Conservation (phyloP, 805 yeast species). For the Candida pini region DNA sequence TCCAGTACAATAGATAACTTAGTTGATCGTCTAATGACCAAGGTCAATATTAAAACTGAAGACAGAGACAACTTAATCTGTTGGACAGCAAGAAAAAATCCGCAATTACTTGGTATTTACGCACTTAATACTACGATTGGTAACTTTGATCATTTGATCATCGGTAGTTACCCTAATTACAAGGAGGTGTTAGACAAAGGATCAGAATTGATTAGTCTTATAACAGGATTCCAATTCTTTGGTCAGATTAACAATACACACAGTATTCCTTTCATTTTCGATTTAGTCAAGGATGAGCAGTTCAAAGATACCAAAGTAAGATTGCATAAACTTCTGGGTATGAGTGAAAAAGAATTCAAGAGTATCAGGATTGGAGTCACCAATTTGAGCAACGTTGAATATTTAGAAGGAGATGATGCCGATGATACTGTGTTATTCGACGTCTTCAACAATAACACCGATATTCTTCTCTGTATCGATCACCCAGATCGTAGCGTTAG, state of each 20-base stretch:
- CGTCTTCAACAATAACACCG: constrained; percentile 28
- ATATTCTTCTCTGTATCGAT: constrained; percentile 62
- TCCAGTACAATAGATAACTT: constrained; percentile 51
- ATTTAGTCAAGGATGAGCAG: constrained; percentile 61
- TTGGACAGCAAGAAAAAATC: constrained; percentile 45
- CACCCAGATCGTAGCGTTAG: constrained; percentile 79
- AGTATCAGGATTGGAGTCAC: constrained; percentile 65
- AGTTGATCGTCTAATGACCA: constrained; percentile 48
- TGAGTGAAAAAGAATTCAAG: constrained; percentile 74
- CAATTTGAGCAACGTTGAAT: constrained; percentile 31
- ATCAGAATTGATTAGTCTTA: constrained; percentile 33
- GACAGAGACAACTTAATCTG: constrained; percentile 43
- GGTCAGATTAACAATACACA: constrained; percentile 62
- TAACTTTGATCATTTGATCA: constrained; percentile 39
- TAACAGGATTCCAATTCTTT: constrained; percentile 72
- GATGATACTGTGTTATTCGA: constrained; percentile 53
- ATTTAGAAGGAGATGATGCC: constrained; percentile 44
- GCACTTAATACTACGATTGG: constrained; percentile 33
- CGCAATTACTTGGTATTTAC: constrained; percentile 27
- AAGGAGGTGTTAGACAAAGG: constrained; percentile 14
- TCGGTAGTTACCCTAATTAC: constrained; percentile 38
- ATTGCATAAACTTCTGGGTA: constrained; percentile 63
- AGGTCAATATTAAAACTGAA: constrained; percentile 45
- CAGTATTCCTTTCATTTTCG: constrained; percentile 81
- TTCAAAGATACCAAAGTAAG: constrained; percentile 59